These are phyloP conservation scores for Periconia macrospinosa DNA, from an alignment of 2,329 filamentous ascomycete genomes.

Conservation along the genomic window DNA sequence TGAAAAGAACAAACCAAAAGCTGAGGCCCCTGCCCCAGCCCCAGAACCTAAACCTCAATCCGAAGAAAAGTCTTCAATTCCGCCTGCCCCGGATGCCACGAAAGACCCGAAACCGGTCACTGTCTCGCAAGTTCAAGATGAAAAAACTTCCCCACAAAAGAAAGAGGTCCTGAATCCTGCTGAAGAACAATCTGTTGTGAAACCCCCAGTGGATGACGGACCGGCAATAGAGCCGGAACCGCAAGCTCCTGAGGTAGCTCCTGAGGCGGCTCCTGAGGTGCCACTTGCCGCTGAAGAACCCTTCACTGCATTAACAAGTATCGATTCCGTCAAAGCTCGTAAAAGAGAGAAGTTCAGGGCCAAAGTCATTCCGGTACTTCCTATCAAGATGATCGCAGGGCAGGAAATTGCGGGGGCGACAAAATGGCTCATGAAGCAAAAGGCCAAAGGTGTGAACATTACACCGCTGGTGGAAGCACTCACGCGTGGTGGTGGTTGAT, in stretches of 20 bases:
- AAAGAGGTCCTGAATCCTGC: too few species aligned
- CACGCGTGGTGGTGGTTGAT: conserved; percentile 3
- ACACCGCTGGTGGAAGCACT: conserved; percentile 5
- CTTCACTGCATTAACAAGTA: not conserved
- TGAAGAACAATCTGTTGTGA: not conserved
- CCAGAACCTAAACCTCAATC: not conserved
- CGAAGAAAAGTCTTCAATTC: not conserved
- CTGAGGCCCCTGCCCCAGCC: not conserved
- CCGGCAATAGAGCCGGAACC: too few species aligned
- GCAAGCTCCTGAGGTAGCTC: conserved; percentile 9
- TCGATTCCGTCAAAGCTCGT: conserved; percentile 3
- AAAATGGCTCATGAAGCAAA: conserved; percentile 21
- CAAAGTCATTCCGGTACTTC: conserved; percentile 13
- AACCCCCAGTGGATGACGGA: conserved; percentile 2
- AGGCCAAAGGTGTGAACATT: conserved; percentile 26
- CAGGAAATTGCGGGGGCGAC: conserved; percentile 17
- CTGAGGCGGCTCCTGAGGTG: not conserved
- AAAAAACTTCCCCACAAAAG: not conserved
- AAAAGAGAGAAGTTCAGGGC: conserved; percentile 17
- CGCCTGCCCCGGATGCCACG: not conserved
- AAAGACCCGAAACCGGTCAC: not conserved
- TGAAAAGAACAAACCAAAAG: not conserved
- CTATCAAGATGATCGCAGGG: conserved; percentile 8
- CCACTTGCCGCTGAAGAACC: not conserved
- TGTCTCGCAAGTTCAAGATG: not conserved